Base-by-base conservation (phyloP, 2,329 filamentous ascomycete genomes). In the Trichoderma guizhouense region DNA sequence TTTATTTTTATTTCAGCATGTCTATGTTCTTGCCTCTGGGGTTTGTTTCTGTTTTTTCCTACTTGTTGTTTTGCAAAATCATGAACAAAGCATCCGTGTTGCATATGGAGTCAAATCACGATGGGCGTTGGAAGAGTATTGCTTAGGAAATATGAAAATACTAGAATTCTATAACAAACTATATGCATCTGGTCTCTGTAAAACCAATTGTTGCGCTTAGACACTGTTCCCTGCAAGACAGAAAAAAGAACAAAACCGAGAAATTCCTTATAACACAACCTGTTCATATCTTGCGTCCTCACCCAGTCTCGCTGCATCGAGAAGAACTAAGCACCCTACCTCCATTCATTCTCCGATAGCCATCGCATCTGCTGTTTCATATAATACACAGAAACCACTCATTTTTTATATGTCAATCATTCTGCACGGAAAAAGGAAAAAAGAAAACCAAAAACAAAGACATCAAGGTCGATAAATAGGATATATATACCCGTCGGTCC, bases 391-490 rank as follows among this genome's bases (percentile, higher is more conserved):
- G 14, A 43, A 24, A 7, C 47, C n/a, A 28, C 39, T 51, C 34
- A 11, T 32, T 51, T 61, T 60, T 60, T 43, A 43, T n/a, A 15
- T 30, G 12, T 47, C 24, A 12, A 55, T 57, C 51, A 57, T 57
- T 32, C 28, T 55, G 57, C 55, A 51, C 36, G 34, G 26, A 62
- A 36, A 26, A 21, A 18, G 1, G 30, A 30, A 57, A 57, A 24
- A 24, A 47, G 32, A 34, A 26, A 55, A 18, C 26, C 26, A 24
- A 32, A 47, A 47, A 47, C 36, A 60, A 60, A 60, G 32, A 57
- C 34, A 68, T 34, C 57, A 69, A 61, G 28, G 36, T 69, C 66
- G 28, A 69, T 60, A 68, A 5, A 58, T 47, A 60, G 47, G 28
- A 18, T 60, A 62, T 61, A 43, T 69, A 69, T 61, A 53, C 39